Percentiles rank a stretch among this genome's conserved stretches.
These are phyloP conservation scores for Scopulariopsis brevicaulis DNA, from an alignment of 2,329 filamentous ascomycete genomes.

Conservation along the genomic window DNA sequence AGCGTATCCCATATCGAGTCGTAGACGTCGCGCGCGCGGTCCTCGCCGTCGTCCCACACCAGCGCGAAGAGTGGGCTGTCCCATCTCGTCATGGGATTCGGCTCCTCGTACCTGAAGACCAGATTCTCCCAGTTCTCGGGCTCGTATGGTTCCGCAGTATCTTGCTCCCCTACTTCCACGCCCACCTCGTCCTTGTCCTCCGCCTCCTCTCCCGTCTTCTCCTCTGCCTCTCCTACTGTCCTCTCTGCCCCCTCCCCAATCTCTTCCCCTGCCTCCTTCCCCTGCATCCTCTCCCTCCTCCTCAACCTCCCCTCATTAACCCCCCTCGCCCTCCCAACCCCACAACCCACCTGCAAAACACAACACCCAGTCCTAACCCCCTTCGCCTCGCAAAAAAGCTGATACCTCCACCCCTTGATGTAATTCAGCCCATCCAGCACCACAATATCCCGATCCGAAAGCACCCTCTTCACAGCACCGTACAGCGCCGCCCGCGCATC, in stretches of 20 bases:
- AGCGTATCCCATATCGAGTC: slow-evolving; percentile 66
- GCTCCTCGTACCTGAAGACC: slow-evolving; percentile 75
- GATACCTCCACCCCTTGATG: slow-evolving; percentile 84
- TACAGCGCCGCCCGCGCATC: slow-evolving; percentile 68
- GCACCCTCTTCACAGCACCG: slow-evolving; percentile 65
- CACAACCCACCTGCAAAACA: slow-evolving; percentile 55
- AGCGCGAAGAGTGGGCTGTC: slow-evolving; percentile 74
- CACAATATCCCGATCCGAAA: slow-evolving; percentile 64
- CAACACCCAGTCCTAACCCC: slow-evolving; percentile 65
- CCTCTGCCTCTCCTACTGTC: slow-evolving; percentile 30
- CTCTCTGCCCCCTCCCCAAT: slow-evolving; percentile 21
- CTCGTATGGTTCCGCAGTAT: slow-evolving; percentile 32
- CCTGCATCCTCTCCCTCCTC: slow-evolving; percentile 14
- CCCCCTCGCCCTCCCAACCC: slow-evolving; percentile 34
- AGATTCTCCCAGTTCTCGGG: slow-evolving; percentile 63
- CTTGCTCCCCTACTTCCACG: slow-evolving; percentile 7
- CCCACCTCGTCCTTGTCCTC: slow-evolving; percentile 25
- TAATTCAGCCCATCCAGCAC: slow-evolving; percentile 75
- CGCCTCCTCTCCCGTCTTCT: slow-evolving; percentile 12
- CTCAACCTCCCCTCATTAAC: slow-evolving; percentile 51
- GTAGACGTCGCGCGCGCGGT: slow-evolving; percentile 42
- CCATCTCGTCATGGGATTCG: slow-evolving; percentile 76
- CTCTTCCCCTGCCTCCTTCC: slow-evolving; percentile 28
- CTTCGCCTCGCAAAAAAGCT: slow-evolving; percentile 77
- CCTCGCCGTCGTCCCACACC: slow-evolving; percentile 60